Evolutionary conservation across 2,329 filamentous ascomycete genomes (phyloP).

Genomic region (Rhynchosporium agropyri): DNA sequence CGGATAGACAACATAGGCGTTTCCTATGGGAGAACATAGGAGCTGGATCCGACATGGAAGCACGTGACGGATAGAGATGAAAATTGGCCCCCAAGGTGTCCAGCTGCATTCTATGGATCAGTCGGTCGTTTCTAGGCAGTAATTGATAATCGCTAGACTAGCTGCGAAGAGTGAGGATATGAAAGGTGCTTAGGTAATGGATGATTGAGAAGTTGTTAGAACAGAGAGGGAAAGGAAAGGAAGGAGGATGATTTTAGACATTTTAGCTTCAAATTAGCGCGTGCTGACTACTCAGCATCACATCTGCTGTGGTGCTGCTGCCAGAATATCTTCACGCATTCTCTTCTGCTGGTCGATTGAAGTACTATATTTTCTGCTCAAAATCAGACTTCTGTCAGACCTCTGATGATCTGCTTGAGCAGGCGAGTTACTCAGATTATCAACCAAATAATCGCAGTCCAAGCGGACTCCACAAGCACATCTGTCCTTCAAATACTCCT

Average conservation of each 20-base stretch:
- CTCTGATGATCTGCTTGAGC: too few species aligned
- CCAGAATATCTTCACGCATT: too few species aligned
- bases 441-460: too few species aligned
- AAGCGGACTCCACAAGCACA: too few species aligned
- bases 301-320: too few species aligned
- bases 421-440: too few species aligned
- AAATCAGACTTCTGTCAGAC: too few species aligned
- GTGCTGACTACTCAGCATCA: not conserved
- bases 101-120: too few species aligned
- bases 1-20: not conserved
- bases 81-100: not conserved
- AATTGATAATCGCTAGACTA: not conserved
- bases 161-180: not conserved
- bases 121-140: not conserved
- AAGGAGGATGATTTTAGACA: not conserved
- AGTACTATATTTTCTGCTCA: too few species aligned
- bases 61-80: not conserved
- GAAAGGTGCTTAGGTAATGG: not conserved
- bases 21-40: not conserved
- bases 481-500: too few species aligned
- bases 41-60: not conserved
- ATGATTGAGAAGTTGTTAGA: not conserved
- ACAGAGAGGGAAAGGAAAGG: too few species aligned
- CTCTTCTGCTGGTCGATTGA: too few species aligned
- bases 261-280: conserved; percentile 1